These are phyloP conservation scores for Stephania japonica DNA, from an alignment of 164 flowering plant species.

Conservation along the genomic window DNA sequence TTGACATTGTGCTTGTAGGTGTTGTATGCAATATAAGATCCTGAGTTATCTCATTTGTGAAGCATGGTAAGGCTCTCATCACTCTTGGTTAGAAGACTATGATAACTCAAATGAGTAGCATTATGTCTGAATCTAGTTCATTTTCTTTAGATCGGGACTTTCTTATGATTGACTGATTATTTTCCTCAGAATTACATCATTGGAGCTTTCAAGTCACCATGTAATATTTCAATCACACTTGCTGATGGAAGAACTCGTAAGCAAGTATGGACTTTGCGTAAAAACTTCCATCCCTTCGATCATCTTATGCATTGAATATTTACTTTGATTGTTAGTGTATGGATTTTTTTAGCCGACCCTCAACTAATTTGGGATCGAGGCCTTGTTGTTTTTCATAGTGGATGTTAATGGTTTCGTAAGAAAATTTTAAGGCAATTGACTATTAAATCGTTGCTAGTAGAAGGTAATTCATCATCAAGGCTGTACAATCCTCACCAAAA, in stretches of 20 bases:
- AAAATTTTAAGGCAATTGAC: background rate
- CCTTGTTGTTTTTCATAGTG: background rate
- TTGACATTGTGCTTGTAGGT: slow-evolving; percentile 6
- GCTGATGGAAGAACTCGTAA: slow-evolving; percentile 78
- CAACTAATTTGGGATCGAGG: too few relatives aligned
- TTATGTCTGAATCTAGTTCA: background rate
- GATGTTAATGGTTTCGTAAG: background rate
- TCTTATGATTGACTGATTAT: background rate
- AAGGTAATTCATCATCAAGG: background rate
- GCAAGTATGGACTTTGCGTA: slow-evolving; percentile 42
- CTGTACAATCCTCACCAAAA: background rate
- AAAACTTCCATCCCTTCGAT: too few relatives aligned
- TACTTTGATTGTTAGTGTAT: too few relatives aligned
- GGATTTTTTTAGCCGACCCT: too few relatives aligned
- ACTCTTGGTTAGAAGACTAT: background rate
- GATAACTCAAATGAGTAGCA: background rate
- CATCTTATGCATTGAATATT: too few relatives aligned
- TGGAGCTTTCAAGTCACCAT: slow-evolving; percentile 89
- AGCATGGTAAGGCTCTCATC: slow-evolving; percentile 14
- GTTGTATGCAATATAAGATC: background rate
- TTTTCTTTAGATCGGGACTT: background rate
- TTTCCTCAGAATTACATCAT: slow-evolving; percentile 60
- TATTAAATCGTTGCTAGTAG: background rate
- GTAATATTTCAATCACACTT: slow-evolving; percentile 63
- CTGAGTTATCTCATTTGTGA: background rate